phyloP scores from a whole-genome alignment of 768 basidiomycete genomes.

The Gautieria morchelliformis region DNA sequence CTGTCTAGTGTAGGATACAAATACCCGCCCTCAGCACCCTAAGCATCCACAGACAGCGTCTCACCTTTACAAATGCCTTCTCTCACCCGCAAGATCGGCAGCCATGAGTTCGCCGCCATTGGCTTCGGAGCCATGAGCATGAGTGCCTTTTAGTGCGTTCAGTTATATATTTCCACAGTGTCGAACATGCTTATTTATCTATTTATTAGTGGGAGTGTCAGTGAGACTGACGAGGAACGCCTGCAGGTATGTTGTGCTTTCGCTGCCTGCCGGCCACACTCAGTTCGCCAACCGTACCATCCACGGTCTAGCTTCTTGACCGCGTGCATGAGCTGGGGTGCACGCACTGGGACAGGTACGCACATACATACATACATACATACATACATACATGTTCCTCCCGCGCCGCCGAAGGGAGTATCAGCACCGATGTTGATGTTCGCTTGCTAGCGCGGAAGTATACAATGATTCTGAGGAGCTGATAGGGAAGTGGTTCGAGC shows the following conservation, averaged over 20 bases:
- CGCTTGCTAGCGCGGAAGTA: conserved; percentile 34
- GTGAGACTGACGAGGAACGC: conserved; percentile 44
- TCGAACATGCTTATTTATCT: neutral
- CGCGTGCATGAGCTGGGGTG: conserved; percentile 32
- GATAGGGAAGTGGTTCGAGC: conserved; percentile 41
- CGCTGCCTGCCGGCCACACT: neutral
- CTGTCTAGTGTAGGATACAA: too few relatives aligned
- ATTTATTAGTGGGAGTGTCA: conserved; percentile 30
- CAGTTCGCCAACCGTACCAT: neutral
- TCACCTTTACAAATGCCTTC: conserved; percentile 12
- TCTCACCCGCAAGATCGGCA: conserved; percentile 37
- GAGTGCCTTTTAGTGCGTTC: conserved; percentile 13
- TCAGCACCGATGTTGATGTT: too few relatives aligned
- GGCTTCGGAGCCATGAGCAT: conserved; percentile 55
- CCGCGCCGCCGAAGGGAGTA: too few relatives aligned
- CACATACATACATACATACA: too few relatives aligned
- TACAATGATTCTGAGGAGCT: conserved; percentile 37
- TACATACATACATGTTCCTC: too few relatives aligned
- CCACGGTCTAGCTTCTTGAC: conserved; percentile 28
- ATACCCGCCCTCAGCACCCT: too few relatives aligned
- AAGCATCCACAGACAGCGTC: too few relatives aligned
- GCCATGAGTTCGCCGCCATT: conserved; percentile 36
- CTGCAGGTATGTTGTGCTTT: conserved; percentile 34
- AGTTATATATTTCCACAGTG: neutral
- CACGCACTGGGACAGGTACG: conserved; percentile 35